phyloP scores from a whole-genome alignment of 1,284 basidiomycete species.

The Rhodotorula sp. region DNA sequence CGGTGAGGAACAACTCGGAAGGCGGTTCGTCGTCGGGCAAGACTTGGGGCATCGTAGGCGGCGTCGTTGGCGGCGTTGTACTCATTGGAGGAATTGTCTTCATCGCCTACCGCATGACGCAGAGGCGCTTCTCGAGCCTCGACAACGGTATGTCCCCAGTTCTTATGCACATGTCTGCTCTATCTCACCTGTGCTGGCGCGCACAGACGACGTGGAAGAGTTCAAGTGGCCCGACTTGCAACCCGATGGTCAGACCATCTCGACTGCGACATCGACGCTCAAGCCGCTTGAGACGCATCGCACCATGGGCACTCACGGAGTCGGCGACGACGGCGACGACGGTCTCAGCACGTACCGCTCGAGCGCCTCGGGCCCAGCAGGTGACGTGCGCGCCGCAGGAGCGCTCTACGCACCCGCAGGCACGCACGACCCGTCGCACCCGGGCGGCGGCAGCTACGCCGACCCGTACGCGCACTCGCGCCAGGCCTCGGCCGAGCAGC shows the following conservation, averaged over 20 bases:
- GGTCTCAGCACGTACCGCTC: slow-evolving; percentile 14
- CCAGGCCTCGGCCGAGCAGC: slow-evolving; percentile 30
- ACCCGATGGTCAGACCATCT: slow-evolving; percentile 39
- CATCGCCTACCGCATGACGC: slow-evolving; percentile 43
- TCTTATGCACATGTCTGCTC: no score
- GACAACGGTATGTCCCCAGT: slow-evolving; percentile 34
- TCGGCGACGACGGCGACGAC: slow-evolving; percentile 41
- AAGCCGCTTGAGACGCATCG: slow-evolving; percentile 45
- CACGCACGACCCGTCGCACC: neutral
- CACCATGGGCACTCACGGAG: slow-evolving; percentile 37
- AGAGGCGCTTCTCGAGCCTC: slow-evolving; percentile 43
- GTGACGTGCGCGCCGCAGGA: slow-evolving; percentile 9
- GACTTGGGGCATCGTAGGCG: slow-evolving; percentile 46
- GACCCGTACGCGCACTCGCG: slow-evolving; percentile 13
- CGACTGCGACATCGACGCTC: slow-evolving; percentile 38
- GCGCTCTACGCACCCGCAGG: neutral
- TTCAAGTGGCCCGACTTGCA: slow-evolving; percentile 46
- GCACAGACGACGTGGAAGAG: slow-evolving; percentile 24
- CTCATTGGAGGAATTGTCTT: slow-evolving; percentile 40
- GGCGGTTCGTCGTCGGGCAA: slow-evolving; percentile 21
- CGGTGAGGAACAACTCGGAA: slow-evolving; percentile 21
- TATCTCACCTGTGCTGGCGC: neutral
- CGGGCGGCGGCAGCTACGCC: neutral
- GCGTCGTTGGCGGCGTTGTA: slow-evolving; percentile 45
- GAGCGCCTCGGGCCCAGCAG: neutral